Conservation (phyloP, 2,329 filamentous ascomycete species). For the Hymenoscyphus scutula region DNA sequence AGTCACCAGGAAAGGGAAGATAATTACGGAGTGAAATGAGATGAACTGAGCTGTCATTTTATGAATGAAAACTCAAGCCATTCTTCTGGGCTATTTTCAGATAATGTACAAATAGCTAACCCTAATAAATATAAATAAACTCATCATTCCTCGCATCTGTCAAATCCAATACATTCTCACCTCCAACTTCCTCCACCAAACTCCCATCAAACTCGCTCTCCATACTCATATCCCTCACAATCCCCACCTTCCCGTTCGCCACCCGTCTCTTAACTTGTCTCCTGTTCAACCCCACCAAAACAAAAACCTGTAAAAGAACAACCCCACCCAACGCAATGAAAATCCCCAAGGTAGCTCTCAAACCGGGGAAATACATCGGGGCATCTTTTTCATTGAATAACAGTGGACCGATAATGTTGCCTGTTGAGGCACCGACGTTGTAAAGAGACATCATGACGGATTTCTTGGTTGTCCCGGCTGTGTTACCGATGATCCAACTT, state of each 20-base stretch:
- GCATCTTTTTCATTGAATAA: constrained; percentile 58
- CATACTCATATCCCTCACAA: constrained; percentile 62
- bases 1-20: too few relatives aligned
- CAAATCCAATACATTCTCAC: constrained; percentile 56
- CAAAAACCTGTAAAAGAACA: constrained; percentile 52
- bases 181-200: constrained; percentile 40
- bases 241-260: constrained; percentile 57
- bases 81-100: too few relatives aligned
- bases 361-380: constrained; percentile 56
- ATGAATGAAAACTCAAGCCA: too few relatives aligned
- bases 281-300: constrained; percentile 56
- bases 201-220: constrained; percentile 45
- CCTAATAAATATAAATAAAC: constrained; percentile 60
- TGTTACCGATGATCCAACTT: constrained; percentile 68
- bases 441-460: constrained; percentile 62
- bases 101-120: background rate
- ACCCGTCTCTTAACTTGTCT: constrained; percentile 54
- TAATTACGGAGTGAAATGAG: too few relatives aligned
- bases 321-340: constrained; percentile 53
- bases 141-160: constrained; percentile 67
- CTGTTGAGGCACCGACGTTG: constrained; percentile 59
- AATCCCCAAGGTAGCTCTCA: constrained; percentile 54
- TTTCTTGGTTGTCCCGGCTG: constrained; percentile 66
- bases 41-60: too few relatives aligned
- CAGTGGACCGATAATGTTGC: constrained; percentile 66